A percentile compares a stretch with the other conserved stretches of the same genome.
Evolutionary conservation across 495 filamentous ascomycete genomes (phyloP).

Genomic region (Articulospora tetracladia): DNA sequence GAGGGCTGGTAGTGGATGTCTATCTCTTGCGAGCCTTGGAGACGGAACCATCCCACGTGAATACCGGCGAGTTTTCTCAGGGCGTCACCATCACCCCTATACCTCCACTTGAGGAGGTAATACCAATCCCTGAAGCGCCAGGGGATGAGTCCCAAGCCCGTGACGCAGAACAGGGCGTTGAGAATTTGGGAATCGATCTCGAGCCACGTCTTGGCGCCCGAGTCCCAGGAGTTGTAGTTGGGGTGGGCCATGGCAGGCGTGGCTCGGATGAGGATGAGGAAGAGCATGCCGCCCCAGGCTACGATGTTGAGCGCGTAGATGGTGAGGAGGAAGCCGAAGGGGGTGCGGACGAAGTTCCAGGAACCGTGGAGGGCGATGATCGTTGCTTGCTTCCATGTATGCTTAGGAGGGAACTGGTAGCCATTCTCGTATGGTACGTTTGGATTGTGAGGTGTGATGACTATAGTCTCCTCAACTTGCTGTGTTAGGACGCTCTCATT

Average conservation of each 20-base stretch:
- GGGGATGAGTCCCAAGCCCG: slow-evolving; percentile 76
- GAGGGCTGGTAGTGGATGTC: slow-evolving; percentile 34
- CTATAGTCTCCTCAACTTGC: neutral
- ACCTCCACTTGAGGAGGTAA: slow-evolving; percentile 59
- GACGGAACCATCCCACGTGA: slow-evolving; percentile 66
- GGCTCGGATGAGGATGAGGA: slow-evolving; percentile 73
- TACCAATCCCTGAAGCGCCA: slow-evolving; percentile 82
- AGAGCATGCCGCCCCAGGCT: slow-evolving; percentile 92
- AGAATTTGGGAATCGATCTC: slow-evolving; percentile 83
- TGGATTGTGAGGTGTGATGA: slow-evolving; percentile 16
- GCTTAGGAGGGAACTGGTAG: slow-evolving; percentile 67
- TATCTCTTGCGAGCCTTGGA: slow-evolving; percentile 49
- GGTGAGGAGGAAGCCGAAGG: slow-evolving; percentile 68
- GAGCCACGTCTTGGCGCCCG: slow-evolving; percentile 71
- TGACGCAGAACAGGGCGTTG: slow-evolving; percentile 81
- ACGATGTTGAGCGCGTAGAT: slow-evolving; percentile 78
- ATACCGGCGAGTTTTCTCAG: slow-evolving; percentile 60
- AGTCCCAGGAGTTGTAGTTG: slow-evolving; percentile 47
- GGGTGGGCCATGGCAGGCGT: slow-evolving; percentile 75
- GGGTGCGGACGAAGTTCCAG: slow-evolving; percentile 59
- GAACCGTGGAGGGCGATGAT: slow-evolving; percentile 49
- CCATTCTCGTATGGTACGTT: slow-evolving; percentile 42
- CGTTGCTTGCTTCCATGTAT: slow-evolving; percentile 47
- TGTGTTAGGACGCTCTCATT: neutral
- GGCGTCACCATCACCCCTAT: slow-evolving; percentile 42